Conservation (phyloP, 2,329 filamentous ascomycete species). For the Boeremia exigua region DNA sequence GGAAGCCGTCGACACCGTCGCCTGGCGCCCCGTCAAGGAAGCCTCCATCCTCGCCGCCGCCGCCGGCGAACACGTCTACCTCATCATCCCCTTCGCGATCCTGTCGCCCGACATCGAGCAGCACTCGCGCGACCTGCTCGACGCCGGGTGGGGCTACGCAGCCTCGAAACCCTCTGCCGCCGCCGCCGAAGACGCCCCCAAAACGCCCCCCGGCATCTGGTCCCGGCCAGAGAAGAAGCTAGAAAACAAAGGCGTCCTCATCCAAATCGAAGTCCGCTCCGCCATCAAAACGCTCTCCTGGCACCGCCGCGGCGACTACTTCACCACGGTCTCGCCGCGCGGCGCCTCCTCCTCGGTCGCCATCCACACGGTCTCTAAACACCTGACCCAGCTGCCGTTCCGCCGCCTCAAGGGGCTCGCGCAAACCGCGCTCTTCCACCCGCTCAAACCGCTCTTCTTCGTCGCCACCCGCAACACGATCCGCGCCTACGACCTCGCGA, state of each 20-base stretch:
- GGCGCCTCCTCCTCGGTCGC: constrained; percentile 81
- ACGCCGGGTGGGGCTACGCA: constrained; percentile 94
- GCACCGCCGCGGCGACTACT: constrained; percentile 94
- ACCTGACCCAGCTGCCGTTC: constrained; percentile 94
- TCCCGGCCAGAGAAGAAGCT: constrained; percentile 75
- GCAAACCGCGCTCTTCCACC: constrained; percentile 93
- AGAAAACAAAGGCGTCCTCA: constrained; percentile 77
- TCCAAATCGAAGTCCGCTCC: constrained; percentile 80
- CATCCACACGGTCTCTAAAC: constrained; percentile 94
- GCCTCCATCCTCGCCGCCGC: constrained; percentile 82
- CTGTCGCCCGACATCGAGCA: constrained; percentile 76
- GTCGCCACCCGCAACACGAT: constrained; percentile 94
- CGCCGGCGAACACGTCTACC: constrained; percentile 82
- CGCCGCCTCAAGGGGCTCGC: constrained; percentile 75
- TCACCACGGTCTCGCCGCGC: constrained; percentile 85
- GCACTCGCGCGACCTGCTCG: constrained; percentile 75
- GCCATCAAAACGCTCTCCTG: constrained; percentile 88
- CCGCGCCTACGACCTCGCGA: constrained; percentile 90
- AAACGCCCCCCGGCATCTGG: constrained; percentile 83
- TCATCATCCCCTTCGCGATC: constrained; percentile 73
- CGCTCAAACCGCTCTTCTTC: constrained; percentile 89
- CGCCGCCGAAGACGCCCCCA: constrained; percentile 64
- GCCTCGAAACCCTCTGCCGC: constrained; percentile 64
- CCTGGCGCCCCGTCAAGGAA: constrained; percentile 87
- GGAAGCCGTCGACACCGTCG: constrained; percentile 82